Conservation (phyloP, 192 early-diverging fungal species). For the Coemansia sp. region DNA sequence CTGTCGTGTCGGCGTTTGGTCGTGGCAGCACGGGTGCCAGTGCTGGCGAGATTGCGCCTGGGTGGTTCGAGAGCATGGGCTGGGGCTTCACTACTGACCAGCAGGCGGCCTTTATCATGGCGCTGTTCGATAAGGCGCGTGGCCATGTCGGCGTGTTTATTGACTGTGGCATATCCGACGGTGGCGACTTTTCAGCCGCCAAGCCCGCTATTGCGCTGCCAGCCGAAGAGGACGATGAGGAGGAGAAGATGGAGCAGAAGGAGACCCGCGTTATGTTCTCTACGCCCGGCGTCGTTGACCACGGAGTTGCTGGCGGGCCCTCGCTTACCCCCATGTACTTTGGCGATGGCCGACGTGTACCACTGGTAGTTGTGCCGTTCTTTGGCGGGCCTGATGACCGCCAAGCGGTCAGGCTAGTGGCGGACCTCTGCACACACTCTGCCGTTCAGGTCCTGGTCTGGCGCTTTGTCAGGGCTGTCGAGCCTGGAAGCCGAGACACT, state of each 20-base stretch:
- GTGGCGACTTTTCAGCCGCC: constrained; percentile 14
- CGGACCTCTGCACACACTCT: constrained; percentile 55
- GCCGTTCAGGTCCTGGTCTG: constrained; percentile 60
- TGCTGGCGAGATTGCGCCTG: constrained; percentile 19
- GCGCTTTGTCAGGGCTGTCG: constrained; percentile 41
- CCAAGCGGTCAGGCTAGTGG: constrained; percentile 62
- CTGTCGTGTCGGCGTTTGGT: constrained; percentile 74
- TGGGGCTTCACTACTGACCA: constrained; percentile 57
- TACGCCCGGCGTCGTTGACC: background rate
- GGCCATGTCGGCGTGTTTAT: constrained; percentile 66
- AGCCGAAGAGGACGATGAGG: background rate
- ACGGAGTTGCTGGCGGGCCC: background rate
- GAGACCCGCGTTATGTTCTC: constrained; percentile 16
- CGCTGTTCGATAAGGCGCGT: constrained; percentile 52
- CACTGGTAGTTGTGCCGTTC: constrained; percentile 73
- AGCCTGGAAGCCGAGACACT: constrained; percentile 10
- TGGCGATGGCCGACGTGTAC: constrained; percentile 54
- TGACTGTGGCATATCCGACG: constrained; percentile 70
- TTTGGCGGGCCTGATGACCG: constrained; percentile 77
- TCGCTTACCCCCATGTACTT: constrained; percentile 16
- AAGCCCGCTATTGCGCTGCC: background rate
- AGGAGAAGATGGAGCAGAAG: background rate
- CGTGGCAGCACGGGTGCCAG: constrained; percentile 14
- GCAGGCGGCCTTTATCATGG: constrained; percentile 55
- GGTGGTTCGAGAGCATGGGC: constrained; percentile 48